Evolutionary conservation across 2,329 filamentous ascomycete genomes (phyloP).

Genomic region (Microdochium nivale): DNA sequence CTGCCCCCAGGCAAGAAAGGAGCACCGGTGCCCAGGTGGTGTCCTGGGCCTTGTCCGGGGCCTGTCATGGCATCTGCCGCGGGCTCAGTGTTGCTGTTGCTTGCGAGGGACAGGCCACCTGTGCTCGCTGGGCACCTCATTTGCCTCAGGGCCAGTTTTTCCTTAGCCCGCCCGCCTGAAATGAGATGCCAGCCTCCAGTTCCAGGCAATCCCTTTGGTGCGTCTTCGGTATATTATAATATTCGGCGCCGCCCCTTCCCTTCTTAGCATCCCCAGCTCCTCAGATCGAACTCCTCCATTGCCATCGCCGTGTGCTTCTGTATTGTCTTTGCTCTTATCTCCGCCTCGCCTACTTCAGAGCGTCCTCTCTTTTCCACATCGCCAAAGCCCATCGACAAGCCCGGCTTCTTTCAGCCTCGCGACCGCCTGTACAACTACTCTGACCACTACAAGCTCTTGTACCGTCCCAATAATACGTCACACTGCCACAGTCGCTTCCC

Average conservation of each 20-base stretch:
- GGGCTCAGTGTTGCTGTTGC: background rate
- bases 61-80: background rate
- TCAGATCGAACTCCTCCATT: constrained; percentile 11
- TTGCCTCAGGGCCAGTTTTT: background rate
- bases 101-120: background rate
- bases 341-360: background rate
- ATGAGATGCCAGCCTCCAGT: constrained; percentile 2
- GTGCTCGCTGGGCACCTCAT: background rate
- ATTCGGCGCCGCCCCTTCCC: constrained; percentile 7
- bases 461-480: background rate
- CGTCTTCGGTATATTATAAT: constrained; percentile 17
- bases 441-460: background rate
- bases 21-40: background rate
- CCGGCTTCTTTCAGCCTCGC: background rate
- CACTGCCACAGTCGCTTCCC: background rate
- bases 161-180: background rate
- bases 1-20: background rate
- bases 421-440: background rate
- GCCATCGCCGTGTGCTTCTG: background rate
- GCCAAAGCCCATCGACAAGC: background rate
- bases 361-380: background rate
- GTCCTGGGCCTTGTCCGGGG: background rate
- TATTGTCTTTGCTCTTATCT: background rate
- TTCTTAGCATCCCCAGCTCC: constrained; percentile 13
- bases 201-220: background rate